phyloP scores from a whole-genome alignment of 2,329 filamentous ascomycete species.

The Blastomyces parvus region DNA sequence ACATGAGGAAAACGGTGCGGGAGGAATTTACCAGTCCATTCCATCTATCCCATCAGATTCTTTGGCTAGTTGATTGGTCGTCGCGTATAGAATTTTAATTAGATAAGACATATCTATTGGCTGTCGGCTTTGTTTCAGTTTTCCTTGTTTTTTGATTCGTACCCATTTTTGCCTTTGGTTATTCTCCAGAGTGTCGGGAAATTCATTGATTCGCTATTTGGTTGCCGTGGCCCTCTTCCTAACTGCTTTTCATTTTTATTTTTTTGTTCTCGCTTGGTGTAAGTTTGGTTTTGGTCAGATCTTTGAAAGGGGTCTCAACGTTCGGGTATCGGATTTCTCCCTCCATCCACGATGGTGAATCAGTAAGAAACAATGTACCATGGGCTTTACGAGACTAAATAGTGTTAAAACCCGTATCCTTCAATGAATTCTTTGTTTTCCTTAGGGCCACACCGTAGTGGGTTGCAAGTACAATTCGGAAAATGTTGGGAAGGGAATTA shows the following conservation, averaged over 20 bases:
- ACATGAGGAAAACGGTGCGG: background rate
- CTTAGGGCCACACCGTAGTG: background rate
- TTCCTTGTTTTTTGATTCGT: background rate
- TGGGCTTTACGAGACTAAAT: background rate
- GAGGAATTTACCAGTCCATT: background rate
- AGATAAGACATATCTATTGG: background rate
- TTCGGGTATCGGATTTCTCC: background rate
- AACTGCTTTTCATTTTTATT: background rate
- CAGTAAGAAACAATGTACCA: background rate
- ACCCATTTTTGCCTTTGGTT: background rate
- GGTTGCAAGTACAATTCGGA: background rate
- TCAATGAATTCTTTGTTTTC: background rate
- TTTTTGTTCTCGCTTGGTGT: background rate
- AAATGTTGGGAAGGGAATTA: background rate
- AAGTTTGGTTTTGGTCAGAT: background rate
- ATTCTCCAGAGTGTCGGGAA: background rate
- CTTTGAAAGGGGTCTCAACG: background rate
- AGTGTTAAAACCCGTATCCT: background rate
- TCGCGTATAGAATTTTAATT: background rate
- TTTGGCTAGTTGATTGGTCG: background rate
- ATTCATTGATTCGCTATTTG: background rate
- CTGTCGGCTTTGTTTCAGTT: background rate
- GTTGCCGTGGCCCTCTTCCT: background rate
- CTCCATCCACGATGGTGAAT: background rate
- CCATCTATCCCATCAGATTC: background rate